A percentile compares a stretch with the other conserved stretches of the same genome.
phyloP scores from a whole-genome alignment of 441 rosid species.

The Eruca vesicaria region DNA sequence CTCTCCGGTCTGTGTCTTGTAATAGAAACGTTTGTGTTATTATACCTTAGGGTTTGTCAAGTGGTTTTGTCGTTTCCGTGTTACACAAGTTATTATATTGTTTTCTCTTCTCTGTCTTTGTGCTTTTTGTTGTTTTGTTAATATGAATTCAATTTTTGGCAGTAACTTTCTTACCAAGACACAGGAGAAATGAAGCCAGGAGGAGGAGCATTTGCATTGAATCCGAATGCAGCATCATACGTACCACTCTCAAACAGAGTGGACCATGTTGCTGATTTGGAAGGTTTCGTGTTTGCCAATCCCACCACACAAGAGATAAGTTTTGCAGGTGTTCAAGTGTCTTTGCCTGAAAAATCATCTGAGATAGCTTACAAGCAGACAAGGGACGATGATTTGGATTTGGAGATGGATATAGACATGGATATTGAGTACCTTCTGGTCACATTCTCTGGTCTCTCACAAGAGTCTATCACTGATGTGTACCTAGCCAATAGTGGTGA shows the following conservation, averaged over 20 bases:
- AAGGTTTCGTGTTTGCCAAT: slow-evolving; percentile 36
- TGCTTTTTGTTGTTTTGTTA: neutral
- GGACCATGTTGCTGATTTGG: slow-evolving; percentile 28
- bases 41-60: neutral
- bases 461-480: slow-evolving; percentile 70
- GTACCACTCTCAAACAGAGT: slow-evolving; percentile 71
- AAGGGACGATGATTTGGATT: slow-evolving; percentile 48
- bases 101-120: neutral
- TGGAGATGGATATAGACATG: slow-evolving; percentile 47
- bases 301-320: slow-evolving; percentile 23
- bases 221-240: slow-evolving; percentile 84
- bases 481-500: slow-evolving; percentile 69
- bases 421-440: slow-evolving; percentile 68
- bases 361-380: slow-evolving; percentile 40
- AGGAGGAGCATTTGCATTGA: slow-evolving; percentile 59
- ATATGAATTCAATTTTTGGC: neutral
- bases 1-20: neutral
- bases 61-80: neutral
- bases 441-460: slow-evolving; percentile 70
- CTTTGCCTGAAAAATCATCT: slow-evolving; percentile 31
- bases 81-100: neutral
- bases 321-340: slow-evolving; percentile 31
- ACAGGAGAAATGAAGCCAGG: slow-evolving; percentile 59
- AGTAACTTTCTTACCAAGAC: slow-evolving; percentile 13
- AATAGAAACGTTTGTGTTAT: neutral